Evolutionary conservation across 2,329 filamentous ascomycete genomes (phyloP), one percentile per base, ranked within the genome.

Genomic region (Colletotrichum lentis): DNA sequence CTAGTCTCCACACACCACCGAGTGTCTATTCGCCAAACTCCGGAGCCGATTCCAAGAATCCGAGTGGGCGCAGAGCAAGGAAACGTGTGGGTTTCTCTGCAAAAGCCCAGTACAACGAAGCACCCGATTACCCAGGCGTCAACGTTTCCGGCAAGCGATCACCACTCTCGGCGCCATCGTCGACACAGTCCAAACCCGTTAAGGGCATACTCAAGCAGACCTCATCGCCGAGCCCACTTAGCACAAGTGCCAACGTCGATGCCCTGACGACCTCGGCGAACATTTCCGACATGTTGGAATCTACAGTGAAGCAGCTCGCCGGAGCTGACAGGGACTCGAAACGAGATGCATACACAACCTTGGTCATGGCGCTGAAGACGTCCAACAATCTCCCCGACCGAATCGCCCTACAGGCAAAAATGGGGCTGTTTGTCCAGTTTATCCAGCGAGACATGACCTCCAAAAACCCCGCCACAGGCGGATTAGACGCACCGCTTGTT

Each of bases 311-410:
- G 78, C 91, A 96, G 78, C 85, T 99, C 55, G 91, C 91, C 44
- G 89, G 91, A 24, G 83, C 88, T 37, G 91, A 94, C 72, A 85
- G 90, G 61, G 86, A 89, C 65, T 89, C 88, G 14, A 91, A 91
- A 72, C 79, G 96, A 39, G 96, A 99, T 80, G 93, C 94, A 56
- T 98, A 99, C 75, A 89, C 90, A 76, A 91, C 91, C 74, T 83
- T 99, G 52, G 88, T 91, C 39, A 86, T 89, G 41, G 89, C 90
- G 4, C 82, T 97, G 73, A 92, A 93, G 76, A 86, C 91, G 6
- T 97, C 95, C 65, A 92, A 94, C 70, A 91, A 92, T 72, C 81
- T 96, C 16, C 94, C 94, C 0, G 91, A 96, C 72, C 82, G 88
- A 43, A 87, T 91, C 64, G 89, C 89, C 12, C 82, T 97, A 62